Evolutionary conservation across 2,329 filamentous ascomycete genomes (phyloP).

Genomic region (Trichophyton mentagrophytes): DNA sequence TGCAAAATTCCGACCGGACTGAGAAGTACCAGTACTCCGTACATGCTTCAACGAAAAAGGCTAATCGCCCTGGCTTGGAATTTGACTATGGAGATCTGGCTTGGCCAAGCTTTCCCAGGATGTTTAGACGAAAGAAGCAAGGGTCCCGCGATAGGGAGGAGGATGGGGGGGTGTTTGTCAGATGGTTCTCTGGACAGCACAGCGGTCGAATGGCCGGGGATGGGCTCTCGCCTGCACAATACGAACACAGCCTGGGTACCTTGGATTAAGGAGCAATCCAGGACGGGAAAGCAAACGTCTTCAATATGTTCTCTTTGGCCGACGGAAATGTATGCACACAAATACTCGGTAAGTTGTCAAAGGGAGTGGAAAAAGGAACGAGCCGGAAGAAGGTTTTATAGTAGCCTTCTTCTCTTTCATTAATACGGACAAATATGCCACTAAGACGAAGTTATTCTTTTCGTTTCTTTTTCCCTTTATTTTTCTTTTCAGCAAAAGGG

Average conservation of each 20-base stretch:
- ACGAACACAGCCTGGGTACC: background rate
- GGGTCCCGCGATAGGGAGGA: background rate
- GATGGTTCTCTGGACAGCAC: background rate
- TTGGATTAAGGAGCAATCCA: background rate
- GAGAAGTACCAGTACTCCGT: background rate
- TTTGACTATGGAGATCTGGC: conserved; percentile 3
- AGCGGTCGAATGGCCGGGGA: background rate
- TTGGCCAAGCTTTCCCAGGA: conserved; percentile 6
- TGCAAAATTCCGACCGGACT: background rate
- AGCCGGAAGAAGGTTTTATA: background rate
- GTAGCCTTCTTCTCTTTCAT: background rate
- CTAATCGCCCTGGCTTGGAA: background rate
- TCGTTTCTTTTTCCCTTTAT: background rate
- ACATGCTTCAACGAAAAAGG: background rate
- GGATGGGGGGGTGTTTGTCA: too few relatives aligned
- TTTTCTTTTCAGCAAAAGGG: too few relatives aligned
- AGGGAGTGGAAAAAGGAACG: background rate
- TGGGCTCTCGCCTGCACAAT: background rate
- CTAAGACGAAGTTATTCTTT: background rate
- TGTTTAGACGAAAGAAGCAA: conserved; percentile 1
- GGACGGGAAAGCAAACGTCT: background rate
- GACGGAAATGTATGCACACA: too few relatives aligned
- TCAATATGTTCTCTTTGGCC: background rate
- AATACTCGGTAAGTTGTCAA: too few relatives aligned
- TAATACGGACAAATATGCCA: background rate